A percentile compares a stretch with the other conserved stretches of the same genome.
phyloP scores from a whole-genome alignment of 192 early-diverging fungal species.

The Backusella morwellensis region DNA sequence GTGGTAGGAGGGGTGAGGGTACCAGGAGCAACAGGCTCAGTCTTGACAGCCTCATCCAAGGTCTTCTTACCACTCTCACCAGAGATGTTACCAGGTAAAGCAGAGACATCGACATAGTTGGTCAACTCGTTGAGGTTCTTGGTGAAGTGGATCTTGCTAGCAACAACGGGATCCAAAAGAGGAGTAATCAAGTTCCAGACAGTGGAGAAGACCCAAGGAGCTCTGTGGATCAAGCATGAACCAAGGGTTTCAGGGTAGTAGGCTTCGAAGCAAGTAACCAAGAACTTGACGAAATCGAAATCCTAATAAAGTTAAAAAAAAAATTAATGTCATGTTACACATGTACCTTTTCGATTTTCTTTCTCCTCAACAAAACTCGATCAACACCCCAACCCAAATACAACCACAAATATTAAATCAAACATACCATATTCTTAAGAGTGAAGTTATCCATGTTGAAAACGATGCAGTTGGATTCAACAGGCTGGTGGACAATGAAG shows the following conservation, averaged over 20 bases:
- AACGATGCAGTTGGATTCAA: slow-evolving; percentile 70
- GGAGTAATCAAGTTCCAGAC: slow-evolving; percentile 84
- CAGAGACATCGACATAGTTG: slow-evolving; percentile 56
- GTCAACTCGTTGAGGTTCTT: slow-evolving; percentile 58
- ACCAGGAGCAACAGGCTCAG: background rate
- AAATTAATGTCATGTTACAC: slow-evolving; percentile 1
- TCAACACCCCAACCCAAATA: background rate
- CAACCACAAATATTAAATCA: background rate
- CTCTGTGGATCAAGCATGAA: slow-evolving; percentile 76
- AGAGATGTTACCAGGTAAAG: slow-evolving; percentile 60
- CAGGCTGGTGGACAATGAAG: slow-evolving; percentile 58
- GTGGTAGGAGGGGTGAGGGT: background rate
- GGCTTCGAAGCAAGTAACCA: slow-evolving; percentile 77
- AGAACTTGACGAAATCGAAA: slow-evolving; percentile 71
- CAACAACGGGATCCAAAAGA: slow-evolving; percentile 91
- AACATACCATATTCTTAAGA: slow-evolving; percentile 60
- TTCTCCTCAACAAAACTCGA: slow-evolving; percentile 1
- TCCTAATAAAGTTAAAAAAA: slow-evolving; percentile 44
- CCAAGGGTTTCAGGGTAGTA: slow-evolving; percentile 93
- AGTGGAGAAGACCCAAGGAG: slow-evolving; percentile 85
- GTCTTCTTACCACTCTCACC: slow-evolving; percentile 33
- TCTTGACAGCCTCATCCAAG: slow-evolving; percentile 4
- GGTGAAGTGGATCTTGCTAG: slow-evolving; percentile 80
- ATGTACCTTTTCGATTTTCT: slow-evolving; percentile 3
- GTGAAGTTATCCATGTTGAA: slow-evolving; percentile 80